phyloP scores from a whole-genome alignment of 1,284 basidiomycete genomes.

The Apiotrichum gamsii region DNA sequence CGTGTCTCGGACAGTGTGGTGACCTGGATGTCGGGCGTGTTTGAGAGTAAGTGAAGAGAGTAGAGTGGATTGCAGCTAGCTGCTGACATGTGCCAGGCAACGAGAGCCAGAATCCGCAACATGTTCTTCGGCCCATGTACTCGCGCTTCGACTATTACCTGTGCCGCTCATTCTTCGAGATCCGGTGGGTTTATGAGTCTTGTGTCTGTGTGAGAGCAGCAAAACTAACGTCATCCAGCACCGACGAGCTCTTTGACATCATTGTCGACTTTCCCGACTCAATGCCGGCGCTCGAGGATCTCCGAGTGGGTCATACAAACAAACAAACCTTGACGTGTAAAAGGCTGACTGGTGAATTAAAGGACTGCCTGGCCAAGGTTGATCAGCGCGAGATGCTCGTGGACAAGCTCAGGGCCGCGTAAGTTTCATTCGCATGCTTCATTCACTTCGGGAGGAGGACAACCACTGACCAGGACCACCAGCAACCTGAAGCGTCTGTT shows the following conservation, averaged over 20 bases:
- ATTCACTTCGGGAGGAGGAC: no score
- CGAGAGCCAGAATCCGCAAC: conserved; percentile 27
- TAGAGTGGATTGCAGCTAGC: no score
- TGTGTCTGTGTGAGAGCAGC: no score
- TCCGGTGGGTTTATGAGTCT: conserved; percentile 54
- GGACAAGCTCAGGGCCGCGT: conserved; percentile 41
- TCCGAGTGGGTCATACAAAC: conserved; percentile 63
- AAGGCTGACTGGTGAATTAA: background rate
- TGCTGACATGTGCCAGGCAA: no score
- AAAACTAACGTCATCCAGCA: conserved; percentile 50
- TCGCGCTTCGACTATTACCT: conserved; percentile 85
- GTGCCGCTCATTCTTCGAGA: conserved; percentile 76
- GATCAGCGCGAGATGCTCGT: conserved; percentile 39
- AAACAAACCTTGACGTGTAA: rapidly evolving
- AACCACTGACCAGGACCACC: conserved; percentile 3
- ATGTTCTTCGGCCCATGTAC: conserved; percentile 69
- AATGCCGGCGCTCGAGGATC: conserved; percentile 73
- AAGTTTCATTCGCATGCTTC: conserved; percentile 14
- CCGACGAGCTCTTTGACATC: conserved; percentile 86
- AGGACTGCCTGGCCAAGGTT: conserved; percentile 42
- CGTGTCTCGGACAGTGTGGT: conserved; percentile 75
- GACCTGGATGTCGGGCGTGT: conserved; percentile 74
- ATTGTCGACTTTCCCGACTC: conserved; percentile 92
- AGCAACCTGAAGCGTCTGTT: conserved; percentile 81
- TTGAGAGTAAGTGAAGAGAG: conserved; percentile 50